Base-by-base conservation (phyloP, 805 yeast species). In the Hemisphaericaspora nanyangensis region DNA sequence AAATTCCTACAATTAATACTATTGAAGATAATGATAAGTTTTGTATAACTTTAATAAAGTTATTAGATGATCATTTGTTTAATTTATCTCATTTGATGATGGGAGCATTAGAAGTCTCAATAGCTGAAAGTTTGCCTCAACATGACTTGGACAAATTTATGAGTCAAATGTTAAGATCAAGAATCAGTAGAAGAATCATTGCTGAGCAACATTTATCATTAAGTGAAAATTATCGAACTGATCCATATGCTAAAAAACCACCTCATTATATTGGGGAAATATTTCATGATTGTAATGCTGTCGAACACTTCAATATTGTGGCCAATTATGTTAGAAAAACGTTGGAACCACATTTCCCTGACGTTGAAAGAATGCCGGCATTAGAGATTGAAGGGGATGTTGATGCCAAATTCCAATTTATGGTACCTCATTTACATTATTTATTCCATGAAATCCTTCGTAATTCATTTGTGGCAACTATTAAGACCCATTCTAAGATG, bases 191-290 rank as follows among this genome's bases (percentile, higher is more conserved):
- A 63, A 70, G 98, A 50, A 83, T 91, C 34, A 83, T 91, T 46
- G 87, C 88, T 31, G 96, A 91, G 63, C 96, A 91, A 57, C 98
- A 93, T 63, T 63, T 87, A 28, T 79, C 93, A 7, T 72, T 93
- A 37, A 78, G 95, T 0, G 75, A 79, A 26, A 77, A 84, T 43
- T 83, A 78, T 57, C 61, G 65, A 37, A 50, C 58, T 5, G 74
- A 74, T 19, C 76, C 76, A 6, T 61, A 74, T 42, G 65, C 64
- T 24, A 53, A 51, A 31, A 70, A 74, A 55, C 76, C 84, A 12
- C 68, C 80, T 20, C 70, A 75, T 61, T 71, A 77, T 58, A 60
- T 76, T 61, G 77, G 98, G 24, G 96, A 86, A 52, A 87, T 93
- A 12, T 87, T 87, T 54, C 79, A 85, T 47, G 74, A 79, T 46